Conservation (phyloP, 1,284 basidiomycete genomes). For the Ganoderma sinense region DNA sequence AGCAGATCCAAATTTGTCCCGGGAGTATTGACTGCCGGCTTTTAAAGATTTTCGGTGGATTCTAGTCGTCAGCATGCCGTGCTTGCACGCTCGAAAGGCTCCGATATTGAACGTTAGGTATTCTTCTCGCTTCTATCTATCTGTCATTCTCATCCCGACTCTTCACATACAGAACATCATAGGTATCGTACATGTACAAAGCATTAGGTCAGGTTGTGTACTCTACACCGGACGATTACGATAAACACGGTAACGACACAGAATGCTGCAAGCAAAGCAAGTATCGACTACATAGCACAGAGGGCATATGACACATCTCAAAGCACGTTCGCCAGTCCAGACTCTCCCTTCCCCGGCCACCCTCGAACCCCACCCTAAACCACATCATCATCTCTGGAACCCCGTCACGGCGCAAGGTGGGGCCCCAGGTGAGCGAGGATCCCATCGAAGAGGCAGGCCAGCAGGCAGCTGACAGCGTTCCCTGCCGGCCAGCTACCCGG, state of each 20-base stretch:
- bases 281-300: constrained; percentile 1
- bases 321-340: not conserved
- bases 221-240: constrained; percentile 21
- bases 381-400: not conserved
- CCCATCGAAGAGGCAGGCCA: not conserved
- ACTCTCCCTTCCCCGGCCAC: not conserved
- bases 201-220: constrained; percentile 28
- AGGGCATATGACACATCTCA: constrained; percentile 8
- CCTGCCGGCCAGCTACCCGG: not conserved
- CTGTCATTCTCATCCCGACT: not conserved
- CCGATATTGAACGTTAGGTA: not conserved
- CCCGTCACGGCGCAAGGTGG: not conserved
- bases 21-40: not conserved
- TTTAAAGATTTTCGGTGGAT: not conserved
- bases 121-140: not conserved
- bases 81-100: not conserved
- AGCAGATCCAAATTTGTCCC: not conserved
- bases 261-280: constrained; percentile 20
- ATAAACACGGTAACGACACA: constrained; percentile 21
- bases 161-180: constrained; percentile 6
- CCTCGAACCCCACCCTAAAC: not conserved
- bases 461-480: not conserved
- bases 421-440: not conserved
- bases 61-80: not conserved
- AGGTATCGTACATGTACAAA: constrained; percentile 14